A percentile compares a stretch with the other conserved stretches of the same genome.
These are phyloP conservation scores for Protostelium mycophagum DNA, from an alignment of 78 protist genomes.

Conservation along the genomic window DNA sequence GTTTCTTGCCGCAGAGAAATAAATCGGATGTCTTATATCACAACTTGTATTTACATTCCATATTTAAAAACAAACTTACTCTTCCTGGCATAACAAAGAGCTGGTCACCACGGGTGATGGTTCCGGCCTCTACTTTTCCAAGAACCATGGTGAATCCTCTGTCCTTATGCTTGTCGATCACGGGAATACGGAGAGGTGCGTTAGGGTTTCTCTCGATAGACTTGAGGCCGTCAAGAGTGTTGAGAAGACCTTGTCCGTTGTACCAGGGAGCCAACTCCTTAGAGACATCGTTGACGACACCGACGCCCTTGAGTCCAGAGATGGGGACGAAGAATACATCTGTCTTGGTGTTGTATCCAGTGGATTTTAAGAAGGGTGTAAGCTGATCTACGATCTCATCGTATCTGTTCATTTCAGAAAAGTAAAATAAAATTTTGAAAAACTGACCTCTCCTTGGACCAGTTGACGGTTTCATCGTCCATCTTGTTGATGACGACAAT, in stretches of 20 bases:
- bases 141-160: constrained; percentile 68
- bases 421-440: no score
- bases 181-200: constrained; percentile 81
- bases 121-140: constrained; percentile 93
- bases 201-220: constrained; percentile 39
- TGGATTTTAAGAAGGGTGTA: constrained; percentile 55
- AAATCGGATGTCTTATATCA: background rate
- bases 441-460: constrained; percentile 73
- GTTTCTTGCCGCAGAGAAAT: no score
- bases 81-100: constrained; percentile 75
- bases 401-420: constrained; percentile 15
- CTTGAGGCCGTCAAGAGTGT: constrained; percentile 67
- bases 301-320: constrained; percentile 81
- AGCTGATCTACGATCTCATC: constrained; percentile 64
- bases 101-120: constrained; percentile 43
- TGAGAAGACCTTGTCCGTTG: constrained; percentile 77
- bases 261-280: constrained; percentile 60
- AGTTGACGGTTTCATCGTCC: constrained; percentile 93
- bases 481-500: constrained; percentile 95
- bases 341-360: constrained; percentile 62
- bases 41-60: background rate
- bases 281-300: constrained; percentile 55
- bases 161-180: constrained; percentile 79
- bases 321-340: constrained; percentile 84
- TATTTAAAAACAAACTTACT: background rate